Evolutionary conservation across 305 asterid genomes (phyloP).

Genomic region (Lippia alba): DNA sequence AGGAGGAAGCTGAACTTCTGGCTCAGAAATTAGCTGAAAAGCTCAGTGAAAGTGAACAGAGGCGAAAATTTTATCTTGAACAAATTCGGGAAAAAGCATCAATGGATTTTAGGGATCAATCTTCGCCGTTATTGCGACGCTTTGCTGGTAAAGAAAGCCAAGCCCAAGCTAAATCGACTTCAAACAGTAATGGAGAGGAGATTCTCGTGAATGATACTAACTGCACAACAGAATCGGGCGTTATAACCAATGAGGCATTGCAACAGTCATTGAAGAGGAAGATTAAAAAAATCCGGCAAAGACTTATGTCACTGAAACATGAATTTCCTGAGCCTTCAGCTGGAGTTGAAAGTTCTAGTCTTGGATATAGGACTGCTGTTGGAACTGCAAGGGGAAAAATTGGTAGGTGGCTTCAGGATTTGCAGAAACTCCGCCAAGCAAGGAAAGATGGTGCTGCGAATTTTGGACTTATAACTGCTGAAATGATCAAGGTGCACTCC

Average conservation of each 20-base stretch:
- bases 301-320: conserved; percentile 93
- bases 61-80: conserved; percentile 93
- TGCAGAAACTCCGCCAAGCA: conserved; percentile 95
- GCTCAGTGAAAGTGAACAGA: conserved; percentile 94
- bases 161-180: conserved; percentile 58
- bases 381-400: conserved; percentile 93
- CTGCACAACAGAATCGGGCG: conserved; percentile 50
- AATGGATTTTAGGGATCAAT: conserved; percentile 99
- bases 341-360: conserved; percentile 79
- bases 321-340: conserved; percentile 84
- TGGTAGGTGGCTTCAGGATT: conserved; percentile 94
- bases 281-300: conserved; percentile 88
- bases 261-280: conserved; percentile 82
- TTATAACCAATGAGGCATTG: conserved; percentile 51
- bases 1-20: conserved; percentile 97
- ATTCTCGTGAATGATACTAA: conserved; percentile 51
- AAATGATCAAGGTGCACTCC: conserved; percentile 82
- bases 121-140: conserved; percentile 95
- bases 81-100: conserved; percentile 98
- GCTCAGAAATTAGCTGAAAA: conserved; percentile 97
- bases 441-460: conserved; percentile 93
- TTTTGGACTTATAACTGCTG: conserved; percentile 92
- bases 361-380: conserved; percentile 83
- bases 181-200: conserved; percentile 63
- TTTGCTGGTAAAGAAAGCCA: conserved; percentile 75